Evolutionary conservation across 1,139 yeast species (phyloP), one percentile per base, ranked within the genome.

Genomic region (Kodamaea sp.): DNA sequence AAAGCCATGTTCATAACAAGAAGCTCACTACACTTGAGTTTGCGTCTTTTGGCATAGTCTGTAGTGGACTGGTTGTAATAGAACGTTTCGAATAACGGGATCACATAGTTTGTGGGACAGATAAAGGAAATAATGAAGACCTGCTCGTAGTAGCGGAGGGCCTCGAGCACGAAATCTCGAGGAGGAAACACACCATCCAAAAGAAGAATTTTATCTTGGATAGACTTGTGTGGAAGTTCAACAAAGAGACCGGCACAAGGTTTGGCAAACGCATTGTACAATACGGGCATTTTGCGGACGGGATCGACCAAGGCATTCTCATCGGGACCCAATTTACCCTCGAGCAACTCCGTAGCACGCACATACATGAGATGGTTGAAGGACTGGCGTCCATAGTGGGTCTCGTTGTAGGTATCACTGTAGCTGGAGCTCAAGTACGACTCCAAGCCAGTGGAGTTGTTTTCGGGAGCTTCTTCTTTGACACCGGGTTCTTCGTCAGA

Each of bases 1-100:
- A 68, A 41, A 0, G 59, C 51, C 12, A 58, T 47, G 13, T 61
- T 56, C 66, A 67, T 64, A 7, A 55, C 52, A 37, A 68, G 50
- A 15, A 63, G 47, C 34, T 65, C 69, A 2, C 44, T 35, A 26
- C 39, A 31, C 14, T 26, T 38, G 26, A 38, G 29, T n/a, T 30
- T 30, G 2, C 39, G 31, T 7, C 12, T 13, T 18, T 32, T 28
- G 9, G 22, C 15, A 9, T 19, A 5, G 9, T 22, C n/a, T 6
- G 6, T 22, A 6, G 7, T 22, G n/a, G n/a, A 5, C 12, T 14
- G 16, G 15, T n/a, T 8, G 3, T 20, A 12, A 16, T 28, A 20
- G 18, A 15, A 27, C 9, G 11, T 11, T 8, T 22, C 21, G 25
- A 32, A 32, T 7, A 32, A 20, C 7, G 16, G 14, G 5, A 15